phyloP scores from a whole-genome alignment of 225 moss, liverwort and hornwort genomes.

The Pleurozium schreberi region DNA sequence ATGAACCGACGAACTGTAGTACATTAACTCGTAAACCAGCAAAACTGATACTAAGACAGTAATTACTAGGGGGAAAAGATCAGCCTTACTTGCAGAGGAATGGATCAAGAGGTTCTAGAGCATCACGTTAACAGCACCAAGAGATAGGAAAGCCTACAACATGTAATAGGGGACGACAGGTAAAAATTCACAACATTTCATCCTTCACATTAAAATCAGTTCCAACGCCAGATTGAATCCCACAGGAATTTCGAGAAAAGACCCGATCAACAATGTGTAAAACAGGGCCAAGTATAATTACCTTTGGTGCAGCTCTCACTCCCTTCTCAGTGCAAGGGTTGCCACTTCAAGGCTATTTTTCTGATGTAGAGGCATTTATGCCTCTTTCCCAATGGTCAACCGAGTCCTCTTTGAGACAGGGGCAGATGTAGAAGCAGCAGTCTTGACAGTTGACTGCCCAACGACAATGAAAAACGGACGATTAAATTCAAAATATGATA shows the following conservation, averaged over 20 bases:
- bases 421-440: too few species aligned
- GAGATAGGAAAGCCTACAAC: too few species aligned
- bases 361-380: conserved; percentile 16
- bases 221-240: background rate
- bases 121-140: background rate
- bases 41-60: too few species aligned
- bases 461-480: too few species aligned
- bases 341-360: conserved; percentile 18
- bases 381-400: too few species aligned
- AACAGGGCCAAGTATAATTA: background rate
- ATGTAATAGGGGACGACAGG: background rate
- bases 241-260: background rate
- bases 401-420: too few species aligned
- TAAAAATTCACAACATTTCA: background rate
- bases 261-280: background rate
- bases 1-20: background rate
- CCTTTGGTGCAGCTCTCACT: conserved; percentile 15
- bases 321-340: background rate
- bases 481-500: too few species aligned
- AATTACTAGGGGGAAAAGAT: background rate
- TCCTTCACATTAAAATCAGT: background rate
- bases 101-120: background rate
- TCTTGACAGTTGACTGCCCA: too few species aligned
- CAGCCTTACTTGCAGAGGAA: background rate
- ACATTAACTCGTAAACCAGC: background rate